Base-by-base conservation (phyloP, 164 flowering plant species). In the Annona cherimola region DNA sequence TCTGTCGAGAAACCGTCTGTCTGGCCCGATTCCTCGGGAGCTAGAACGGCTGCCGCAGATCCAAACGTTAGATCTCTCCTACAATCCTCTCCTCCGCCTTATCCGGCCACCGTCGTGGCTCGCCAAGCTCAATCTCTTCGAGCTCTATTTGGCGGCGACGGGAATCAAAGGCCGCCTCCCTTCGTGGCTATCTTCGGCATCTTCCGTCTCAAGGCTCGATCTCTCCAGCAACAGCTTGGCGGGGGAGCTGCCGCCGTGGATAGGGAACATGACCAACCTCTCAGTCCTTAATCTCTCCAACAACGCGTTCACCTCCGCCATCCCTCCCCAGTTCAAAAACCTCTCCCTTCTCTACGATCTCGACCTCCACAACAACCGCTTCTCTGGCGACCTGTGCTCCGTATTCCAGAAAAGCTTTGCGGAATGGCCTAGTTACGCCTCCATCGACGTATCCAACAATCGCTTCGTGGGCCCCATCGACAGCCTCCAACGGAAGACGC, bases 241-340 rank as follows among this genome's bases (percentile, higher is more conserved):
- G 4, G 91, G 94, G 11, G 71, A 82, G 69, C 45, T 89, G 66
- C 91, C 93, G 8, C 3, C 39, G 3, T 87, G 93, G 94, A 82
- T 91, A 2, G 91, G 94, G 3, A 87, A 88, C 84, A 85, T 88
- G 91, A 88, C 83, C 3, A 77, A 70, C 41, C 87, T 91, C 9
- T 78, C 83, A 6, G 79, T 79, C 68, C 89, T 91, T 59, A 91
- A 91, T 63, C 60, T 89, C 64, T 89, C 94, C n/a, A 86, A 83
- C 78, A 91, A 91, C 42, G 82, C 73, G 2, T 86, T 91, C 69
- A 76, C 77, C 45, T 85, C 91, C 0, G 67, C 83, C 5, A 78
- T 91, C 50, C 97, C 93, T 3, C 43, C 26, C 2, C 81, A 80
- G 57, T 83, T 91, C 84, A 79, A 69, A 74, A 85, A 83, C 74